Evolutionary conservation across 345 rosid species (phyloP).

Genomic region (Eucalyptus erythrocorys): DNA sequence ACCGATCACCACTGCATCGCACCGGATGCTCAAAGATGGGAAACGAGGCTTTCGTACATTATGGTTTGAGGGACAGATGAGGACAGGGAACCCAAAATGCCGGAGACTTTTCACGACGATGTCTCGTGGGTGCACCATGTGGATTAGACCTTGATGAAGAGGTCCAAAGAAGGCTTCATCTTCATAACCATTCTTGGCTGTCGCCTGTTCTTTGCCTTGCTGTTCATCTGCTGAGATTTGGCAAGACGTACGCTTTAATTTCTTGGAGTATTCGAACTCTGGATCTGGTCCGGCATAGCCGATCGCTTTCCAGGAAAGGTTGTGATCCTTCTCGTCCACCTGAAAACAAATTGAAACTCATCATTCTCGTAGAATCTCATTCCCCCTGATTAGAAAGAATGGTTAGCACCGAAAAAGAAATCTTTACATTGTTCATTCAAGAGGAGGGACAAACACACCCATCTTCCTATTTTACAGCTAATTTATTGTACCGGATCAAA

Average conservation of each 20-base stretch:
- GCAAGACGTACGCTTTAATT: background rate
- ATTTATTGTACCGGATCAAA: background rate
- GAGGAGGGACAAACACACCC: background rate
- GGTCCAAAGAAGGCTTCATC: slow-evolving; percentile 48
- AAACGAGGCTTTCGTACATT: background rate
- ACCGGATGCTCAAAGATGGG: slow-evolving; percentile 36
- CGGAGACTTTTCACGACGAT: slow-evolving; percentile 20
- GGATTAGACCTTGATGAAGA: slow-evolving; percentile 35
- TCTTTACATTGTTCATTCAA: background rate
- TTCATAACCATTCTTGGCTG: background rate
- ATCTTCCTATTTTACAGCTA: background rate
- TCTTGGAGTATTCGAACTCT: slow-evolving; percentile 3
- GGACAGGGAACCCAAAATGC: slow-evolving; percentile 28
- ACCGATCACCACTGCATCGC: slow-evolving; percentile 81
- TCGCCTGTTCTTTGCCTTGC: background rate
- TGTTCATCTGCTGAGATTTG: background rate
- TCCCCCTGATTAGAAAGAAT: background rate
- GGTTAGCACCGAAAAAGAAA: background rate
- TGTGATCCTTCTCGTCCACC: slow-evolving; percentile 49
- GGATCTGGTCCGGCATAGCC: slow-evolving; percentile 65
- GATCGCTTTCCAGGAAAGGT: slow-evolving; percentile 66
- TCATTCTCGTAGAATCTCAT: background rate
- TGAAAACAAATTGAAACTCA: background rate
- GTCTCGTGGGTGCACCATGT: slow-evolving; percentile 34
- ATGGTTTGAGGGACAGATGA: background rate